Conservation (phyloP, 108 stramenopile genomes). For the Mayamaea pseudoterrestris region DNA sequence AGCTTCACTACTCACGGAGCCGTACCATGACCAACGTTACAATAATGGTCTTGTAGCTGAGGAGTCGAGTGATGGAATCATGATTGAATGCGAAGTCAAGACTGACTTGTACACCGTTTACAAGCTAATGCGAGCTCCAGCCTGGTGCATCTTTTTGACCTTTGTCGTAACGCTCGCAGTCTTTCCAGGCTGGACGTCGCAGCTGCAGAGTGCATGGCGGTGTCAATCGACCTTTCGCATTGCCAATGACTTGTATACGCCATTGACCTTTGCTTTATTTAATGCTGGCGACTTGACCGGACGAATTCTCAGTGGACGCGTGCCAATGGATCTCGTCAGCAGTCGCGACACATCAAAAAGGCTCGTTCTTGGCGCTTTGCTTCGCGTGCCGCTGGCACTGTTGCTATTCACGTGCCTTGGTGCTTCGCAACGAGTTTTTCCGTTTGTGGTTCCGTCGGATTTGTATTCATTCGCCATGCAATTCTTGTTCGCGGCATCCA, state of each 20-base stretch:
- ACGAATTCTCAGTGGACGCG: slow-evolving; percentile 10
- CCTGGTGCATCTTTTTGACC: slow-evolving; percentile 24
- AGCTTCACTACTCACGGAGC: too few relatives aligned
- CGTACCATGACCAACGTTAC: too few relatives aligned
- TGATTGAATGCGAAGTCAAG: too few relatives aligned
- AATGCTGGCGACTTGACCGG: slow-evolving; percentile 40
- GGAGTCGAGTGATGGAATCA: too few relatives aligned
- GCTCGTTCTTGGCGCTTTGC: slow-evolving; percentile 15
- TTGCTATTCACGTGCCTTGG: slow-evolving; percentile 20
- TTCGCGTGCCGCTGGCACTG: slow-evolving; percentile 18
- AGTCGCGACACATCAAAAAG: too few relatives aligned
- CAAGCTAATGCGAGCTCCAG: slow-evolving; percentile 20
- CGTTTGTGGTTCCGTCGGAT: slow-evolving; percentile 19
- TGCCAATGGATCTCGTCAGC: slow-evolving; percentile 8
- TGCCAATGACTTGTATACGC: slow-evolving; percentile 37
- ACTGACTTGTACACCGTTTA: too few relatives aligned
- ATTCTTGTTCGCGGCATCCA: slow-evolving; percentile 23
- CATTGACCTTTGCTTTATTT: slow-evolving; percentile 38
- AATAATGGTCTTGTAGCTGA: too few relatives aligned
- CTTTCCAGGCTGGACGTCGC: slow-evolving; percentile 37
- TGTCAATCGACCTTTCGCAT: slow-evolving; percentile 21
- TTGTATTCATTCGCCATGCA: slow-evolving; percentile 23
- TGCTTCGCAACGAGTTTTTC: background rate
- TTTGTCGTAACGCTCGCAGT: slow-evolving; percentile 37
- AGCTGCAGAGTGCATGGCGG: slow-evolving; percentile 20